These are phyloP conservation scores for Glycine latifolia DNA, from an alignment of 306 rosid genomes.

Conservation along the genomic window DNA sequence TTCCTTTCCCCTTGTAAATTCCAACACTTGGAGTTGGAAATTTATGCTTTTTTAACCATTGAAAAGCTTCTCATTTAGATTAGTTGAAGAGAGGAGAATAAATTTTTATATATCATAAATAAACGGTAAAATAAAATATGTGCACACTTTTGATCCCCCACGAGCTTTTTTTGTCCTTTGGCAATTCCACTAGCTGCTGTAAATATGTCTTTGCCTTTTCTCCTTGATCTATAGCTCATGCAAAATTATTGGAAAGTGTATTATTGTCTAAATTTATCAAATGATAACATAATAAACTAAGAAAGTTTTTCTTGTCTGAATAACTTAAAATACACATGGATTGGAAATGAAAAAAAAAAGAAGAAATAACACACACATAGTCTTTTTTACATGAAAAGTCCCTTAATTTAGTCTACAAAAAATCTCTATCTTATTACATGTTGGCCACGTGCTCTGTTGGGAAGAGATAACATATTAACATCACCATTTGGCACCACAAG, in stretches of 20 bases:
- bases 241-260: too few relatives aligned
- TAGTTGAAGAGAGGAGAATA: background rate
- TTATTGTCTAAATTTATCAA: background rate
- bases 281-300: background rate
- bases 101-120: background rate
- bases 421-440: too few relatives aligned
- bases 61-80: slow-evolving; percentile 27
- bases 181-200: background rate
- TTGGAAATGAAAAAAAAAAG: too few relatives aligned
- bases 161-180: background rate
- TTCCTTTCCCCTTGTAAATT: too few relatives aligned
- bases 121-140: background rate
- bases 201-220: background rate
- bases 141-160: background rate
- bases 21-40: too few relatives aligned
- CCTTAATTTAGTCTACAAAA: too few relatives aligned
- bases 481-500: too few relatives aligned
- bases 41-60: background rate
- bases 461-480: too few relatives aligned
- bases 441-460: too few relatives aligned
- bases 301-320: background rate
- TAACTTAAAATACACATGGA: too few relatives aligned
- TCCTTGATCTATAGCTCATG: background rate
- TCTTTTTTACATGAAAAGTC: too few relatives aligned
- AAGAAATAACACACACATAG: too few relatives aligned